phyloP scores from a whole-genome alignment of 768 basidiomycete genomes.

The Serendipita sp. region DNA sequence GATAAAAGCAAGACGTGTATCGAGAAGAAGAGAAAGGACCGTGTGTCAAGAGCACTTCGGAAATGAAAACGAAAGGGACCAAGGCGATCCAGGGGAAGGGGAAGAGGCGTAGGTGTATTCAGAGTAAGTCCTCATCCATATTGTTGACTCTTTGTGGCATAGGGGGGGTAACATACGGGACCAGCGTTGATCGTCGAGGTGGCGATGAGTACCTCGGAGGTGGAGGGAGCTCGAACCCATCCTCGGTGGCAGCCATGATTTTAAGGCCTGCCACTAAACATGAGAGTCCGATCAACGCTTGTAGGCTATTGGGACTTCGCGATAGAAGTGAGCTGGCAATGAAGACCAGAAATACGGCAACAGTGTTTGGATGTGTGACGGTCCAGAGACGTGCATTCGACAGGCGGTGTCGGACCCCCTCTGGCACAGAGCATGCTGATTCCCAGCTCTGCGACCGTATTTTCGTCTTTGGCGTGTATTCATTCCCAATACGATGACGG shows the following conservation, averaged over 20 bases:
- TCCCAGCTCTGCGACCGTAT: too few relatives aligned
- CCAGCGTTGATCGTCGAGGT: not conserved
- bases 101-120: not conserved
- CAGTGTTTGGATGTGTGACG: constrained; percentile 6
- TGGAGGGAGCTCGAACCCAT: constrained; percentile 6
- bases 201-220: not conserved
- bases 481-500: not conserved
- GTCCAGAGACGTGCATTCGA: not conserved
- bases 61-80: not conserved
- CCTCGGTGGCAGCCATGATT: constrained; percentile 4
- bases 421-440: not conserved
- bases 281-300: not conserved
- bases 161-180: not conserved
- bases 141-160: not conserved
- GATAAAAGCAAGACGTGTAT: too few relatives aligned
- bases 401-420: not conserved
- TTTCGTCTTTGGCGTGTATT: not conserved
- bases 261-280: constrained; percentile 1
- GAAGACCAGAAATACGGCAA: not conserved
- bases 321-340: not conserved
- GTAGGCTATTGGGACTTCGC: not conserved
- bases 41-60: too few relatives aligned
- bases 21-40: too few relatives aligned
- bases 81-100: not conserved
- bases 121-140: not conserved